phyloP scores from a whole-genome alignment of 495 filamentous ascomycete genomes.

The Penicillium ucsense region DNA sequence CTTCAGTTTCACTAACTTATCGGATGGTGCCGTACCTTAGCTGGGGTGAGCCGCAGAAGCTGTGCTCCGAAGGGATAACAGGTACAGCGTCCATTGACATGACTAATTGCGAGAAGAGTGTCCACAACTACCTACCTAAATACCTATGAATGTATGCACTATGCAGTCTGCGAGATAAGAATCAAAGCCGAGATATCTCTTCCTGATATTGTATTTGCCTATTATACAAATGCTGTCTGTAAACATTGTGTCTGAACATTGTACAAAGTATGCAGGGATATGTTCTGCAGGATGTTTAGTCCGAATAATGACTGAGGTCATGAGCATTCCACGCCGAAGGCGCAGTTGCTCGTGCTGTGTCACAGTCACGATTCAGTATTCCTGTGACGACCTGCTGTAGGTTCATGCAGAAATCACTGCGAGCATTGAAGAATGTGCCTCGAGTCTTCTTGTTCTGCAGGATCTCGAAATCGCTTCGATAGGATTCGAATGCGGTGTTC shows the following conservation, averaged over 20 bases:
- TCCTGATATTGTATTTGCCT: too few species aligned
- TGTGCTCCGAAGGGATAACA: too few species aligned
- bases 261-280: neutral
- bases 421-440: neutral
- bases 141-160: too few species aligned
- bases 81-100: too few species aligned
- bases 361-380: conserved; percentile 1
- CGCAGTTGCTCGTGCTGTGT: neutral
- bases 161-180: too few species aligned
- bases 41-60: too few species aligned
- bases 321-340: conserved; percentile 1
- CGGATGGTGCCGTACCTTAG: too few species aligned
- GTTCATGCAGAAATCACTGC: neutral
- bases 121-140: too few species aligned
- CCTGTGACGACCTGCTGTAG: neutral
- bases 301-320: neutral
- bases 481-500: neutral
- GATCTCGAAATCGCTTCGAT: neutral
- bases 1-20: too few species aligned
- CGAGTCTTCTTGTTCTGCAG: neutral
- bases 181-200: too few species aligned
- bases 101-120: too few species aligned
- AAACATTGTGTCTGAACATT: neutral
- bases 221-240: neutral
- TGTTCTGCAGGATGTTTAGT: neutral